phyloP scores from a whole-genome alignment of 768 basidiomycete genomes.

The Kwoniella dendrophila region DNA sequence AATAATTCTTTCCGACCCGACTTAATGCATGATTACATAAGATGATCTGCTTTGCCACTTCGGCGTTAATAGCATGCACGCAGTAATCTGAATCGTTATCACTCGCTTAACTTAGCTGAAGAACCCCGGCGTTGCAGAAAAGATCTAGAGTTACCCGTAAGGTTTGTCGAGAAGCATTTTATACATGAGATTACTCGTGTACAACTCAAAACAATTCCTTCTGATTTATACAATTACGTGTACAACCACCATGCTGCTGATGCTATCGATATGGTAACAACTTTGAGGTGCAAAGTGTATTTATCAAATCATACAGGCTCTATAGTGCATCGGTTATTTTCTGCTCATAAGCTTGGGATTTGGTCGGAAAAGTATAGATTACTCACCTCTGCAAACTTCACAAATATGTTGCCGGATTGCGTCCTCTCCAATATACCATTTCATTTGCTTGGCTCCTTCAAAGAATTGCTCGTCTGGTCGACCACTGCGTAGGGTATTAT shows the following conservation, averaged over 20 bases:
- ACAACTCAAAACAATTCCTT: no score
- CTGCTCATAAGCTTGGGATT: neutral
- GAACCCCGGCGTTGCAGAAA: neutral
- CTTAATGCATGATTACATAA: neutral
- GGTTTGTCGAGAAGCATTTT: no score
- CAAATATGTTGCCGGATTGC: neutral
- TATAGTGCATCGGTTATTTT: no score
- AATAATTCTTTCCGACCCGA: slow-evolving; percentile 9
- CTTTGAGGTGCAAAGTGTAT: neutral
- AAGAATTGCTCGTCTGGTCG: neutral
- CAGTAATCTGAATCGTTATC: no score
- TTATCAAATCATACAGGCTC: neutral
- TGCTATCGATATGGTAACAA: no score
- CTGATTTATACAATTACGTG: no score
- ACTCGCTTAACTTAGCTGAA: neutral
- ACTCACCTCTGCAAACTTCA: slow-evolving; percentile 7
- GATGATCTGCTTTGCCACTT: neutral
- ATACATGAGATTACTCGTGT: no score
- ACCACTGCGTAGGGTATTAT: neutral
- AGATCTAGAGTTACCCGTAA: no score
- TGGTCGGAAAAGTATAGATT: neutral
- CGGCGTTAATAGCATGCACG: neutral
- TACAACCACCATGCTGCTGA: no score
- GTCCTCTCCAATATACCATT: neutral
- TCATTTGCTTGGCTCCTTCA: neutral